Percentiles rank a stretch among this genome's conserved stretches.
phyloP scores from a whole-genome alignment of 75 land plant genomes.

The Chamaecyparis obtusa region DNA sequence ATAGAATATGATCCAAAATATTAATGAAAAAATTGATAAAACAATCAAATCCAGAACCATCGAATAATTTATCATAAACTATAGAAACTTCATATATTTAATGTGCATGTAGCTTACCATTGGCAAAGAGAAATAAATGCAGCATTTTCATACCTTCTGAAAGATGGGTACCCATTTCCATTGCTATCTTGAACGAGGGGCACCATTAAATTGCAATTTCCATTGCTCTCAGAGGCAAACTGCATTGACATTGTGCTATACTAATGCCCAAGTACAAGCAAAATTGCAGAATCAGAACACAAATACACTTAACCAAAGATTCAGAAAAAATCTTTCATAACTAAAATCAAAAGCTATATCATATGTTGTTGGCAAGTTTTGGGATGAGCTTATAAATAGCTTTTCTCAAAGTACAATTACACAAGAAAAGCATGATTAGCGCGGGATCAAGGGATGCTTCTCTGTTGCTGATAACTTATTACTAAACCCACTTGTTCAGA shows the following conservation, averaged over 20 bases:
- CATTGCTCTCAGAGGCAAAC: neutral
- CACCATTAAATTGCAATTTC: neutral
- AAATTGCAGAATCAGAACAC: neutral
- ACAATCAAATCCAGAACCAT: too few species aligned
- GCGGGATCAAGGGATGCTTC: neutral
- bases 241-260: neutral
- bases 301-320: neutral
- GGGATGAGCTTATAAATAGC: neutral
- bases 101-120: neutral
- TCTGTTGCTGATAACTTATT: neutral
- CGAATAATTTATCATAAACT: too few species aligned
- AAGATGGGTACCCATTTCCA: neutral
- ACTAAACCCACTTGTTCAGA: neutral
- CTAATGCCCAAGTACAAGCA: neutral
- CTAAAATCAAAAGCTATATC: neutral
- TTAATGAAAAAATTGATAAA: too few species aligned
- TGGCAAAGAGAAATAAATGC: neutral
- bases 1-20: too few species aligned
- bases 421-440: neutral
- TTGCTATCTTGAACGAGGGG: neutral
- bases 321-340: neutral
- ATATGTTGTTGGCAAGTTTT: neutral
- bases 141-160: conserved; percentile 1
- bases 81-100: too few species aligned
- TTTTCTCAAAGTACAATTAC: neutral